Percentiles rank a stretch among this genome's conserved stretches.
phyloP scores from a whole-genome alignment of 345 rosid species.

The Acer campestre region DNA sequence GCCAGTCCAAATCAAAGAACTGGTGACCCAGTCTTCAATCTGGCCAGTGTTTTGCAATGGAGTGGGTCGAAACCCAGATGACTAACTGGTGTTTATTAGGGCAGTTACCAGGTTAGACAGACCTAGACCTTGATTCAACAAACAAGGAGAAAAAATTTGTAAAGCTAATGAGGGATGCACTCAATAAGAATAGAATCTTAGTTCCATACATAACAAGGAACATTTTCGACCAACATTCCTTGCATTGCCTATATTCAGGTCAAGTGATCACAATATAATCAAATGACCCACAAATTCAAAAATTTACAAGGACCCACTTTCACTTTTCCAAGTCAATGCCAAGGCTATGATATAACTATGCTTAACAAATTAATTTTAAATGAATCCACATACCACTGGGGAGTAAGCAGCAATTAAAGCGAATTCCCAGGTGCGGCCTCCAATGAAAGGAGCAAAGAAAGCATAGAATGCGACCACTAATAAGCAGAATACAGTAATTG shows the following conservation, averaged over 20 bases:
- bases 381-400: constrained; percentile 74
- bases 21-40: not conserved
- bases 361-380: not conserved
- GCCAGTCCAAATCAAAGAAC: not conserved
- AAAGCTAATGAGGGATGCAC: not conserved
- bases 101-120: not conserved
- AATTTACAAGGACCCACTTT: not conserved
- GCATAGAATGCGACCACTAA: constrained; percentile 91
- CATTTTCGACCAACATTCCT: not conserved
- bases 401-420: constrained; percentile 69
- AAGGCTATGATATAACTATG: not conserved
- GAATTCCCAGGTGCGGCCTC: constrained; percentile 91
- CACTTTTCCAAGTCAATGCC: constrained; percentile 3
- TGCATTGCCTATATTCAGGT: not conserved
- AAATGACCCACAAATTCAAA: not conserved
- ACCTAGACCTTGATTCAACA: not conserved
- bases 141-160: not conserved
- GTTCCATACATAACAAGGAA: not conserved
- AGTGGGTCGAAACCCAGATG: not conserved
- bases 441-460: constrained; percentile 91
- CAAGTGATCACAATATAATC: not conserved
- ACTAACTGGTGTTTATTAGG: not conserved
- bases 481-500: constrained; percentile 94
- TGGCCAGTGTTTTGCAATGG: not conserved
- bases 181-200: not conserved